These are phyloP conservation scores for Rubroboletus satanas DNA, from an alignment of 768 basidiomycete genomes.

Conservation along the genomic window DNA sequence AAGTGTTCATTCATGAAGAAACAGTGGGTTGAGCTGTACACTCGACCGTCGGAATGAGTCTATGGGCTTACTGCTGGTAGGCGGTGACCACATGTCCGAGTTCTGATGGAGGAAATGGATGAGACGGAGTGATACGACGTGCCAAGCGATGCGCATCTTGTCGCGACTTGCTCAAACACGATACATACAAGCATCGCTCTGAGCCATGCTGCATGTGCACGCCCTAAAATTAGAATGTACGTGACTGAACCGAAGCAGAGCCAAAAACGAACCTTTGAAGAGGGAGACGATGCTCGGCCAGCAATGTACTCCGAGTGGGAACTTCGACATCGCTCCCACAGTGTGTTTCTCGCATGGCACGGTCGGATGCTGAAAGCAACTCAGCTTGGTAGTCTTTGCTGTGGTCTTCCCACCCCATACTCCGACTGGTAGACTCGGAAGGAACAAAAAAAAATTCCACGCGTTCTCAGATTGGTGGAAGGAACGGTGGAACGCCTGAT, in stretches of 20 bases:
- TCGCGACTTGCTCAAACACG: background rate
- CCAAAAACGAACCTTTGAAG: background rate
- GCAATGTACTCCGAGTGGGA: background rate
- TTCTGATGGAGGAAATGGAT: background rate
- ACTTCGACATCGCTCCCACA: background rate
- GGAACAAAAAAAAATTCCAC: background rate
- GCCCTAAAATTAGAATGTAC: background rate
- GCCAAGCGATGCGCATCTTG: background rate
- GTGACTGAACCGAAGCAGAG: background rate
- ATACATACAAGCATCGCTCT: slow-evolving; percentile 5
- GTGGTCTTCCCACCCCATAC: background rate
- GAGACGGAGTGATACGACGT: background rate
- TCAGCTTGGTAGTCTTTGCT: background rate
- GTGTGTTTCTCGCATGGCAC: background rate
- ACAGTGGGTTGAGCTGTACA: background rate
- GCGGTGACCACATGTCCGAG: slow-evolving; percentile 2
- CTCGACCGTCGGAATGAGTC: background rate
- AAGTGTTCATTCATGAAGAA: background rate
- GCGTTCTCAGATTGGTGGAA: slow-evolving; percentile 1
- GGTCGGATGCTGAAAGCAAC: background rate
- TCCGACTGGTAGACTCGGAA: background rate
- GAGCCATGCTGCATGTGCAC: slow-evolving; percentile 2
- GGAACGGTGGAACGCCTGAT: background rate
- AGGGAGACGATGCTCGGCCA: background rate
- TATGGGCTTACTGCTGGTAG: background rate